These are phyloP conservation scores for Auriculariales sp. DNA, from an alignment of 768 basidiomycete species.

Conservation along the genomic window DNA sequence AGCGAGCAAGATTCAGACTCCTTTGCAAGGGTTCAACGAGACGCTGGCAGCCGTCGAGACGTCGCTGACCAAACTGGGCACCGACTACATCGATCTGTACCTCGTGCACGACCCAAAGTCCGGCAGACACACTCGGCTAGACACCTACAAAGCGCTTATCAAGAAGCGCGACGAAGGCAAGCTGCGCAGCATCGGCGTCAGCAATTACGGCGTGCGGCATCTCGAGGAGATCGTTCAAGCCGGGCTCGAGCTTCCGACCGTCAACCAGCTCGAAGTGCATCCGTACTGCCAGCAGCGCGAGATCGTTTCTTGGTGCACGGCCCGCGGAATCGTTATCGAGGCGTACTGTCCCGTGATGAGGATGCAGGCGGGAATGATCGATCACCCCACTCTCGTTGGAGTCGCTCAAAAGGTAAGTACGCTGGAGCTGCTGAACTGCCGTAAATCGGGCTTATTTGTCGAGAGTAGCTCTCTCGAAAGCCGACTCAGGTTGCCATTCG, in stretches of 20 bases:
- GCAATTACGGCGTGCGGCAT: constrained; percentile 68
- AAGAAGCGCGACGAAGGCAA: constrained; percentile 48
- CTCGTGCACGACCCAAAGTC: constrained; percentile 63
- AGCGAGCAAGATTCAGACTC: constrained; percentile 47
- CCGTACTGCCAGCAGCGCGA: constrained; percentile 44
- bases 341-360: constrained; percentile 69
- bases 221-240: constrained; percentile 56
- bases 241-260: constrained; percentile 48
- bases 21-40: constrained; percentile 46
- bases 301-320: constrained; percentile 40
- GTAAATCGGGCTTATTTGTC: too few relatives aligned
- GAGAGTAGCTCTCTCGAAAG: too few relatives aligned
- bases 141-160: constrained; percentile 54
- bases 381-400: constrained; percentile 35
- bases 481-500: constrained; percentile 73
- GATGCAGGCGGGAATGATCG: constrained; percentile 27
- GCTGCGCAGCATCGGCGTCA: constrained; percentile 62
- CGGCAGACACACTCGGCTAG: constrained; percentile 51
- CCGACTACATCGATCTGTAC: constrained; percentile 61
- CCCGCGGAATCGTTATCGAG: constrained; percentile 45
- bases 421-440: too few relatives aligned
- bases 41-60: constrained; percentile 43
- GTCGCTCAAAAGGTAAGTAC: constrained; percentile 45
- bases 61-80: constrained; percentile 45
- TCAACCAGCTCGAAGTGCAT: constrained; percentile 81